Percentiles rank a stretch among this genome's conserved stretches.
phyloP scores from a whole-genome alignment of 768 basidiomycete genomes.

The Phallus indusiatus region DNA sequence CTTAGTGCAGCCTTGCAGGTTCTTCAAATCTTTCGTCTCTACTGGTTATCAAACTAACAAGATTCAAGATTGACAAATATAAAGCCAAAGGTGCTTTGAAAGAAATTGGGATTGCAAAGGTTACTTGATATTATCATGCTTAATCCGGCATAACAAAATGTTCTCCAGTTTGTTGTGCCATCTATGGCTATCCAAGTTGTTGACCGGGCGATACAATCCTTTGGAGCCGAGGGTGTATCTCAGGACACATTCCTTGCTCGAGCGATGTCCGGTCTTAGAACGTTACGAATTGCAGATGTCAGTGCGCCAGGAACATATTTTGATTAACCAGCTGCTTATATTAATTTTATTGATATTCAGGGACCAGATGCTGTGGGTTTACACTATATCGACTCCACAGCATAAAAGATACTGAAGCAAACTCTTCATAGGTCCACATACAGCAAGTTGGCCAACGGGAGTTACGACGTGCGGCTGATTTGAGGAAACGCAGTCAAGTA shows the following conservation, averaged over 20 bases:
- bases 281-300: constrained; percentile 82
- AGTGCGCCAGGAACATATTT: constrained; percentile 18
- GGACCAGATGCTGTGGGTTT: constrained; percentile 67
- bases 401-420: constrained; percentile 12
- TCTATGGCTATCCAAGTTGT: constrained; percentile 80
- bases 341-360: constrained; percentile 24
- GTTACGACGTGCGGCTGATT: constrained; percentile 60
- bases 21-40: constrained; percentile 9
- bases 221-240: constrained; percentile 92
- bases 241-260: constrained; percentile 81
- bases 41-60: background rate
- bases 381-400: background rate
- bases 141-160: background rate
- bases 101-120: constrained; percentile 97
- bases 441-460: constrained; percentile 92
- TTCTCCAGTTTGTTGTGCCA: constrained; percentile 82
- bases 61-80: constrained; percentile 69
- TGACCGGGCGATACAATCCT: constrained; percentile 93
- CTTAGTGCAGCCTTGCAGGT: constrained; percentile 85
- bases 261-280: constrained; percentile 73
- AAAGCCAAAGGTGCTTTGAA: constrained; percentile 92
- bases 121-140: constrained; percentile 17
- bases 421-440: constrained; percentile 66
- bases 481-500: constrained; percentile 46
- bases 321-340: background rate